Percentiles rank a stretch among this genome's conserved stretches.
phyloP scores from a whole-genome alignment of 495 filamentous ascomycete species.

The Xanthoparmelia taractica region DNA sequence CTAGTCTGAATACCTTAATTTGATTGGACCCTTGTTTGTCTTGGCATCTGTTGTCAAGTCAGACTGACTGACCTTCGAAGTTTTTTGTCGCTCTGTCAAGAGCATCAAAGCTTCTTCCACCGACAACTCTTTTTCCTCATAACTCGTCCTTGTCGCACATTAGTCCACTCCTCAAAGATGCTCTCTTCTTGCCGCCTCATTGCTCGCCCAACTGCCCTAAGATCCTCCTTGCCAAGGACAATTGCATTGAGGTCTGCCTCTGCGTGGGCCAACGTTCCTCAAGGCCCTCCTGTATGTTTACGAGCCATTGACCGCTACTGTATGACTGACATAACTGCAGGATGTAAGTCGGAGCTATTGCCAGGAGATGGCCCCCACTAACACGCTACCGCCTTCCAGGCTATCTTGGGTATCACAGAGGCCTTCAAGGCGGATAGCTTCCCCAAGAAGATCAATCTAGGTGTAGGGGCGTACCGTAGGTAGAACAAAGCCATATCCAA shows the following conservation, averaged over 20 bases:
- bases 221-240: not conserved
- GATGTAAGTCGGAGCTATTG: constrained; percentile 28
- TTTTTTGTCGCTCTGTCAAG: not conserved
- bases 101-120: not conserved
- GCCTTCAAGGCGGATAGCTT: constrained; percentile 95
- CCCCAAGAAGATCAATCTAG: constrained; percentile 92
- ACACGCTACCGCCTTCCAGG: constrained; percentile 13
- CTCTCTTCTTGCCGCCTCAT: constrained; percentile 14
- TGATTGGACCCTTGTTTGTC: not conserved
- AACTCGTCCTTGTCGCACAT: not conserved
- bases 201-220: constrained; percentile 1
- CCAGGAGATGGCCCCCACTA: not conserved
- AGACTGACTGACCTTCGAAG: not conserved
- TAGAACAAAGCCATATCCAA: not conserved
- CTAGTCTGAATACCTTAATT: too few species aligned
- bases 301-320: constrained; percentile 11
- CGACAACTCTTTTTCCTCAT: not conserved
- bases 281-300: constrained; percentile 81
- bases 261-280: constrained; percentile 80
- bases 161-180: constrained; percentile 4
- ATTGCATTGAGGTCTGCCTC: constrained; percentile 60
- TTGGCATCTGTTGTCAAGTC: not conserved
- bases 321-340: constrained; percentile 23
- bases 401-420: constrained; percentile 66
- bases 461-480: constrained; percentile 55